Evolutionary conservation across 257 asterid species (phyloP).

Genomic region (Leptodermis oblonga): DNA sequence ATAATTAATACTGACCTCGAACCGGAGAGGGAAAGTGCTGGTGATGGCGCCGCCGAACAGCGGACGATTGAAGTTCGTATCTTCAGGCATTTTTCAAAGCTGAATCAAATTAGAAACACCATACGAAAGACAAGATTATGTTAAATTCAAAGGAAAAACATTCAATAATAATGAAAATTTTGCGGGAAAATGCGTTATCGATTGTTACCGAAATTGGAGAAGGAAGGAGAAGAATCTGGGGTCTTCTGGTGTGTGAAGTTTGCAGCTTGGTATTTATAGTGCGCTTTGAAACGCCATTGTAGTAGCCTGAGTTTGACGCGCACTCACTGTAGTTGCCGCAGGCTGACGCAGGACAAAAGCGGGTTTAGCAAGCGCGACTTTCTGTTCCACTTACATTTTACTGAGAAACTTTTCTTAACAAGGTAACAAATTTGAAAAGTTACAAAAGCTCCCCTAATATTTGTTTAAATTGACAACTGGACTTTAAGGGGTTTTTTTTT

Average conservation of each 20-base stretch:
- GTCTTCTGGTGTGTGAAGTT: neutral
- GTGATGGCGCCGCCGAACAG: constrained; percentile 76
- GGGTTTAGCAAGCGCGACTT: too few relatives aligned
- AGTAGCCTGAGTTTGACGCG: neutral
- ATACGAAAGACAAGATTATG: too few relatives aligned
- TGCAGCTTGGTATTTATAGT: neutral
- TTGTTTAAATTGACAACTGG: too few relatives aligned
- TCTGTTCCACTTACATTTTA: too few relatives aligned
- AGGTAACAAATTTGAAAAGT: too few relatives aligned
- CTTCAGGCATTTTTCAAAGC: constrained; percentile 41
- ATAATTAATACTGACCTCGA: constrained; percentile 39
- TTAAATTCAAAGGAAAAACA: too few relatives aligned
- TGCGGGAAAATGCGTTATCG: neutral
- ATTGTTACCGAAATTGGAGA: too few relatives aligned
- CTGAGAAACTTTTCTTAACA: too few relatives aligned
- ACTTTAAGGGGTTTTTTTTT: too few relatives aligned
- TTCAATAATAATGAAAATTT: neutral
- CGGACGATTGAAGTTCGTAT: constrained; percentile 38
- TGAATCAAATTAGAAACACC: neutral
- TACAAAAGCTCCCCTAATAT: too few relatives aligned
- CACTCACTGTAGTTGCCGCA: too few relatives aligned
- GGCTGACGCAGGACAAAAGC: too few relatives aligned
- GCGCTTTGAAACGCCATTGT: neutral
- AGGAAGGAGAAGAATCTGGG: constrained; percentile 6
- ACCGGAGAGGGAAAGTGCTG: constrained; percentile 64